These are phyloP conservation scores for Yarrowia divulgata DNA, from an alignment of 805 yeast species.

Conservation along the genomic window DNA sequence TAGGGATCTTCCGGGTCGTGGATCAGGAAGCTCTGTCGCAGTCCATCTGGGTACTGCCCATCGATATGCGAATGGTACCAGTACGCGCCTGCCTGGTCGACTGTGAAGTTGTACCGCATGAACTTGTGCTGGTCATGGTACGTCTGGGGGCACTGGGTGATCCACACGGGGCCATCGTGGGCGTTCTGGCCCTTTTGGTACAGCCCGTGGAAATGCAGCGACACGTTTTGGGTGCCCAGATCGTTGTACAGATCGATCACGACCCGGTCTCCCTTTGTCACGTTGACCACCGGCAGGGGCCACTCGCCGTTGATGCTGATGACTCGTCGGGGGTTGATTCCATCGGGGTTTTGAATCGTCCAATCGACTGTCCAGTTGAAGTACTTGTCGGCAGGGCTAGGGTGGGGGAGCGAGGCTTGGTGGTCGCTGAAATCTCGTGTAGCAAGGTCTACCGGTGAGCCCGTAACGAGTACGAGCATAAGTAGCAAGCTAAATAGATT, in stretches of 20 bases:
- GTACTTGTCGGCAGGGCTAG: neutral
- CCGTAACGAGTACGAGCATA: neutral
- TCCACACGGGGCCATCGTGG: conserved; percentile 90
- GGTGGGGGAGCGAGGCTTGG: neutral
- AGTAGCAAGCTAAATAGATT: neutral
- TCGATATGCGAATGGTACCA: conserved; percentile 96
- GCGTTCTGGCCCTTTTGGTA: conserved; percentile 74
- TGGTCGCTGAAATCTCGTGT: neutral
- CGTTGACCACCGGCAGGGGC: conserved; percentile 84
- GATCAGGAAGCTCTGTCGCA: conserved; percentile 64
- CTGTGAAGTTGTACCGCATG: conserved; percentile 83
- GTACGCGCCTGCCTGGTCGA: conserved; percentile 83
- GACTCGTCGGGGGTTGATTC: conserved; percentile 56
- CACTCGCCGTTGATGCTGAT: conserved; percentile 69
- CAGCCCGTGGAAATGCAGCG: conserved; percentile 91
- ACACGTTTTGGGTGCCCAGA: conserved; percentile 67
- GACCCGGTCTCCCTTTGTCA: conserved; percentile 78
- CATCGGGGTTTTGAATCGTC: conserved; percentile 60
- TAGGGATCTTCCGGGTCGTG: conserved; percentile 66
- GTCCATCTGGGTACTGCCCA: conserved; percentile 91
- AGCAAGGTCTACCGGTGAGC: neutral
- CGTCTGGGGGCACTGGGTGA: conserved; percentile 83
- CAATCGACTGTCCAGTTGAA: conserved; percentile 52
- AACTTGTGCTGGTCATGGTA: conserved; percentile 66
- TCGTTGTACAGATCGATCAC: conserved; percentile 76